Evolutionary conservation across 2,329 filamentous ascomycete genomes (phyloP).

Genomic region (Cladobotryum protrusum): DNA sequence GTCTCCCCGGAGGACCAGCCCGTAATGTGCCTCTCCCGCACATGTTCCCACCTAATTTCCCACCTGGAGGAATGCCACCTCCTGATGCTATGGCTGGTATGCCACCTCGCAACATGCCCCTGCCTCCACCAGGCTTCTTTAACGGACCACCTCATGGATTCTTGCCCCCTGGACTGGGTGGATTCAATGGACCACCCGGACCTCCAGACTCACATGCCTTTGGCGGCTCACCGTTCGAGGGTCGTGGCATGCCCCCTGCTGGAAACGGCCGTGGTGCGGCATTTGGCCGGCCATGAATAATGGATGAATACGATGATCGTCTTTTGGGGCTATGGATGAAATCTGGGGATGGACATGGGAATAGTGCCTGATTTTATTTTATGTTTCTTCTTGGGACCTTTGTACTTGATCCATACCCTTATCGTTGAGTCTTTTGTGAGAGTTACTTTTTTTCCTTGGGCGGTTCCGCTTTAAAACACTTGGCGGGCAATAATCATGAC

Average conservation of each 20-base stretch:
- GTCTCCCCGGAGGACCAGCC: conserved; percentile 35
- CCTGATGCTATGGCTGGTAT: conserved; percentile 45
- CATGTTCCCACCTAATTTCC: conserved; percentile 58
- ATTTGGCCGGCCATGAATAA: conserved; percentile 26
- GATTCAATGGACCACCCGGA: conserved; percentile 47
- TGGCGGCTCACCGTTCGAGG: conserved; percentile 45
- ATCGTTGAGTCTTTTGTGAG: too few relatives aligned
- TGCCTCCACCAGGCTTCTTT: conserved; percentile 54
- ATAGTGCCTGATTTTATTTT: too few relatives aligned
- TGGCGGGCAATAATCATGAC: too few relatives aligned
- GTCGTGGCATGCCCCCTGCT: conserved; percentile 48
- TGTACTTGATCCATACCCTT: too few relatives aligned
- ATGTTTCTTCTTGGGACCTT: too few relatives aligned
- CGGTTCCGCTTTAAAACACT: too few relatives aligned
- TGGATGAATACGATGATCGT: too few relatives aligned
- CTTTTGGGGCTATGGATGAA: too few relatives aligned
- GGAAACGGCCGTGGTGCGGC: conserved; percentile 32
- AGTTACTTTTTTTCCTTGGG: too few relatives aligned
- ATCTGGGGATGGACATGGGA: too few relatives aligned
- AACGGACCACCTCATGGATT: conserved; percentile 46
- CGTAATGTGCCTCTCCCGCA: conserved; percentile 46
- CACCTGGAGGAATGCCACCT: conserved; percentile 41
- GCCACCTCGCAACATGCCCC: conserved; percentile 48
- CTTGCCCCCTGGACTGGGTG: conserved; percentile 49
- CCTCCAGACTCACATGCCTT: conserved; percentile 44